Conservation (phyloP, 768 basidiomycete species). For the Boletus pseudo-olivaceus region DNA sequence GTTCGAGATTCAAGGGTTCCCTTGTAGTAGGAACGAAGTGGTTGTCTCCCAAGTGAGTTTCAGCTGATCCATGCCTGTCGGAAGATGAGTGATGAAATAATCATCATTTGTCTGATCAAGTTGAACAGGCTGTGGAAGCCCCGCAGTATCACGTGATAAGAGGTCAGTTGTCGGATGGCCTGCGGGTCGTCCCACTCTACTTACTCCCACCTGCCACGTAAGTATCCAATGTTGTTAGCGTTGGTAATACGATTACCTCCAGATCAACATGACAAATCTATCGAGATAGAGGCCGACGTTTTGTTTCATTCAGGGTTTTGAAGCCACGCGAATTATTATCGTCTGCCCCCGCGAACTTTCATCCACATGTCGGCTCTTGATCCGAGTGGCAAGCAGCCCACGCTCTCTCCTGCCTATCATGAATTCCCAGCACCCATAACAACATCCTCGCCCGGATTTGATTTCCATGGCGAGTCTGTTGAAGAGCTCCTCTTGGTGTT, state of each 20-base stretch:
- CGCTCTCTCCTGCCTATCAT: constrained; percentile 50
- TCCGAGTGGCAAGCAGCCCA: background rate
- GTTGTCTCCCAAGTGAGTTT: background rate
- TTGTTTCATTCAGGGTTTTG: background rate
- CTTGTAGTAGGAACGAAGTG: background rate
- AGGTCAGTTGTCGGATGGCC: background rate
- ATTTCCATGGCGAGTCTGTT: constrained; percentile 59
- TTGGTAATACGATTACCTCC: too few relatives aligned
- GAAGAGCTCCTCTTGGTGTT: rapidly evolving
- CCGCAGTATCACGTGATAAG: background rate
- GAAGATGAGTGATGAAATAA: background rate
- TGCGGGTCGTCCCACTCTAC: too few relatives aligned
- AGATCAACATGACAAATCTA: too few relatives aligned
- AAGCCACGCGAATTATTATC: background rate
- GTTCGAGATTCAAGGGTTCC: background rate
- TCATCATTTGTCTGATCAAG: background rate
- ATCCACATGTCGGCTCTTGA: background rate
- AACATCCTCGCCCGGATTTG: constrained; percentile 56
- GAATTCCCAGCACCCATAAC: constrained; percentile 54
- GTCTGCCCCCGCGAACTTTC: background rate
- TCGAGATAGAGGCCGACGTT: too few relatives aligned
- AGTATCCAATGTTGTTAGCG: too few relatives aligned
- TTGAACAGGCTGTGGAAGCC: too few relatives aligned
- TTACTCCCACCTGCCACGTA: too few relatives aligned
- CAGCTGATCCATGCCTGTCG: background rate